A percentile compares a stretch with the other conserved stretches of the same genome.
Evolutionary conservation across 2,329 filamentous ascomycete genomes (phyloP).

Genomic region (Colletotrichum costaricense): DNA sequence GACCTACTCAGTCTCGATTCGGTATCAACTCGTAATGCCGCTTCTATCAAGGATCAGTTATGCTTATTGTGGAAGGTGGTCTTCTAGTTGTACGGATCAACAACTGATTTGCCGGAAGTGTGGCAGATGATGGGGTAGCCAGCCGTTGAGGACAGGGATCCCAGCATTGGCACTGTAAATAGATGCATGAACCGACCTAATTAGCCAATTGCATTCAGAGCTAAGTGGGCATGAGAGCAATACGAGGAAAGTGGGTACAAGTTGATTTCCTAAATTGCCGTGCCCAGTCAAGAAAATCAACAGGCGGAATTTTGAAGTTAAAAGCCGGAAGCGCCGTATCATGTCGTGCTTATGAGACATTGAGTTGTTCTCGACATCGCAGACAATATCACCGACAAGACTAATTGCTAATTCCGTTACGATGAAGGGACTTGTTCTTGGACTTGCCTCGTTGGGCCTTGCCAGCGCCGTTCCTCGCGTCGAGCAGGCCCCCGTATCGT

Average conservation of each 20-base stretch:
- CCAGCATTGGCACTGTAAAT: background rate
- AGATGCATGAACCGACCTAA: constrained; percentile 8
- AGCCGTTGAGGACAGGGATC: constrained; percentile 5
- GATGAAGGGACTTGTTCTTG: constrained; percentile 18
- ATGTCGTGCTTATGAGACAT: background rate
- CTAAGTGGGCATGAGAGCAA: constrained; percentile 1
- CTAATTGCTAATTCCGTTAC: background rate
- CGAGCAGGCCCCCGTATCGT: background rate
- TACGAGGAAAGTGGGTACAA: constrained; percentile 29
- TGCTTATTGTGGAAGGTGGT: constrained; percentile 18
- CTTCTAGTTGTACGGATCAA: constrained; percentile 4
- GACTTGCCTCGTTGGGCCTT: constrained; percentile 19
- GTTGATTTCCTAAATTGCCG: background rate
- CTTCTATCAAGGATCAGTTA: background rate
- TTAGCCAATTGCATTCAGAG: constrained; percentile 9
- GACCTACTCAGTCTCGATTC: background rate
- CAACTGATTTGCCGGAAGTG: constrained; percentile 1
- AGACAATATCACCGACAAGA: background rate
- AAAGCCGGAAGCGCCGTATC: background rate
- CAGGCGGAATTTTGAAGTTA: constrained; percentile 2
- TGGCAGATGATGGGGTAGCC: background rate
- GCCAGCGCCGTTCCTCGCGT: background rate
- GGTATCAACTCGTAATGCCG: background rate
- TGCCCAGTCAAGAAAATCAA: constrained; percentile 8
- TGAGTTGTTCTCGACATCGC: background rate